These are phyloP conservation scores for Komagataella pastoris DNA, from an alignment of 805 yeast species.

Conservation along the genomic window DNA sequence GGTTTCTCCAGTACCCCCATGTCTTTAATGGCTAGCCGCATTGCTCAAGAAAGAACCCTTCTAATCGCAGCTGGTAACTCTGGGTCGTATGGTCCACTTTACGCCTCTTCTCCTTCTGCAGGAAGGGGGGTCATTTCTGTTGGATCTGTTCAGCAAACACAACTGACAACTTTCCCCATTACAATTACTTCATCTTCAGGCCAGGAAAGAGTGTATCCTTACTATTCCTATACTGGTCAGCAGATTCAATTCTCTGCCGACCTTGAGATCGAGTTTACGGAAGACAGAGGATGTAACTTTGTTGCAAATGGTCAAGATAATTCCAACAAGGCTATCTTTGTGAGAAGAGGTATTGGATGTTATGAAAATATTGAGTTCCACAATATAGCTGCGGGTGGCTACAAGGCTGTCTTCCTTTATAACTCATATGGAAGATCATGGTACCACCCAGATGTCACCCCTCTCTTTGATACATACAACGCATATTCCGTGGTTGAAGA, in stretches of 20 bases:
- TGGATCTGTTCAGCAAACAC: constrained; percentile 4
- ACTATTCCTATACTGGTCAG: not conserved
- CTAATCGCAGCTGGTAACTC: constrained; percentile 9
- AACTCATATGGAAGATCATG: not conserved
- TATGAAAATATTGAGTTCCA: constrained; percentile 1
- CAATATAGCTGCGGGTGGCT: not conserved
- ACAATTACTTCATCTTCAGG: constrained; percentile 2
- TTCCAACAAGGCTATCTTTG: not conserved
- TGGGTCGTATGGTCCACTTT: constrained; percentile 6
- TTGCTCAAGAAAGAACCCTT: constrained; percentile 6
- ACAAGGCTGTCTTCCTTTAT: not conserved
- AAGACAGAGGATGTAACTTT: not conserved
- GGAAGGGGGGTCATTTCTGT: constrained; percentile 5
- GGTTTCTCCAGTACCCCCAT: constrained; percentile 5
- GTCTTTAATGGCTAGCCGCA: constrained; percentile 5
- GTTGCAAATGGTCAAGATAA: not conserved
- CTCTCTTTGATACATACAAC: not conserved
- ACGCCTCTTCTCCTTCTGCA: constrained; percentile 5
- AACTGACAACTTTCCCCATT: constrained; percentile 4
- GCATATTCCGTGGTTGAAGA: constrained; percentile 1
- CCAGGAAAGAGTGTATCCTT: not conserved
- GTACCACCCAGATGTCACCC: constrained; percentile 1
- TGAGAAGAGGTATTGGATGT: constrained; percentile 1
- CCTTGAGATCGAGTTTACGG: constrained; percentile 1
- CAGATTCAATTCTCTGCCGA: not conserved